Base-by-base conservation (phyloP, 352 stramenopile species). In the Phytophthora pistaciae region DNA sequence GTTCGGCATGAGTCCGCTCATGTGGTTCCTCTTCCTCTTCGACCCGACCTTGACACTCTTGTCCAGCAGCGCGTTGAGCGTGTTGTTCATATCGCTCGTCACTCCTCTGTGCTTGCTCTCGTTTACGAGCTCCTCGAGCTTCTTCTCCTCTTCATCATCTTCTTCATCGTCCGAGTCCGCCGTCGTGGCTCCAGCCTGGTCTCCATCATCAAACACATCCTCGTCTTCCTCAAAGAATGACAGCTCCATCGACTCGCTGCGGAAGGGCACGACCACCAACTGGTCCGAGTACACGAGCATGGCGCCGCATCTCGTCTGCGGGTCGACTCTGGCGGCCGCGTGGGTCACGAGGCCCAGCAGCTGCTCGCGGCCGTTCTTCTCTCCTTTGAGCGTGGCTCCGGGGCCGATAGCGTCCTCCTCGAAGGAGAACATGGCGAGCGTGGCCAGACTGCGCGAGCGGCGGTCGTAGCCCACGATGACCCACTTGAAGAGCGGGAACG, bases 251-350 rank as follows among this genome's bases (percentile, higher is more conserved):
- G 86, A 92, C 56, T 87, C 90, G 58, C 84, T 93, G 13, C 86
- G 72, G 59, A 96, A 94, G 4, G 90, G 90, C 42, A 96, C 84
- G 64, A 96, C 69, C 8, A 95, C 86, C 29, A 96, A 66, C 66
- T 96, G 90, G 66, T 95, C 89, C 18, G 72, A 72, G 79, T 96
- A 96, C 36, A 95, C 77, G 25, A 96, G 72, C 85, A 96, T 93
- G 14, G 88, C 87, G 3, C 83, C 84, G 68, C 90, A 96, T 9
- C 90, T 77, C 29, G 85, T 91, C 69, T 95, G 88, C 4, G 90
- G 84, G 54, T 96, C 90, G 18, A 93, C 81, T 31, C 83, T 72
- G 4, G 83, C 84, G 2, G 80, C 60, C 0, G 85, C 73, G 25
- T 82, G 76, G 21, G 86, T 88, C 1, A 72, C 87, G 18, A 92